Base-by-base conservation (phyloP, 495 filamentous ascomycete species). In the Neurospora sp. region DNA sequence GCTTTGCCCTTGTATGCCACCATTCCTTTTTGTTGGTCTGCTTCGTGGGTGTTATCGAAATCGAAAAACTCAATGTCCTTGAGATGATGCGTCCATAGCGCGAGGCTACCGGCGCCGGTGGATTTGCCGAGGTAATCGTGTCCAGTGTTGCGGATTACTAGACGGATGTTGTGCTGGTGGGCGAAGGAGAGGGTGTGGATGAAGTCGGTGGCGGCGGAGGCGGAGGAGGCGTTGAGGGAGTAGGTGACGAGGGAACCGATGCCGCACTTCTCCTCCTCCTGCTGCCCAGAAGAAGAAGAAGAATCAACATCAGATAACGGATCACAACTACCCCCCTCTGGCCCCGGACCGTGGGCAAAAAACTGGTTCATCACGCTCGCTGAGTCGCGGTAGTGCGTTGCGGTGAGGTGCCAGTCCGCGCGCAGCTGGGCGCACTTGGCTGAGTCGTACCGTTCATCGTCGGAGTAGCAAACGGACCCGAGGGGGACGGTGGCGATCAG, bases 221-320 rank as follows among this genome's bases (percentile, higher is more conserved):
- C 84, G 0, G 41, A 18, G 0, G 77, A 75, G 16, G 81, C 84
- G 74, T 87, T 84, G 71, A 88, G 82, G 5, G 83, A 79, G 71
- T 90, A 91, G 11, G 70, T 53, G 5, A 87, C 82, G 74, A 86
- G 86, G 74, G 86, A 85, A 3, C 86, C 88, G 0, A 88, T 73
- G 16, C 76, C 76, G 79, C 88, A 91, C 0, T 40, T 12, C 0
- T 40, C 39, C 2, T 40, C 9, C 9, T 3, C 10, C 10, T 10
- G 0, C 9, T 40, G 14, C 12, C 40, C 40, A 41, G 14, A 41
- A 5, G 40, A 1, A 41, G 40, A 5, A 5, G 40, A 6, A 5
- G 40, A 14, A 5, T 41, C 40, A 41, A 1, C 40, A 41, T 16
- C 18, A n/a, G 27, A 27, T 27, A 46, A 20, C 0, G 44, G 18